A percentile compares a stretch with the other conserved stretches of the same genome.
Conservation (phyloP, 768 basidiomycete genomes). For the Naganishia antarctica region DNA sequence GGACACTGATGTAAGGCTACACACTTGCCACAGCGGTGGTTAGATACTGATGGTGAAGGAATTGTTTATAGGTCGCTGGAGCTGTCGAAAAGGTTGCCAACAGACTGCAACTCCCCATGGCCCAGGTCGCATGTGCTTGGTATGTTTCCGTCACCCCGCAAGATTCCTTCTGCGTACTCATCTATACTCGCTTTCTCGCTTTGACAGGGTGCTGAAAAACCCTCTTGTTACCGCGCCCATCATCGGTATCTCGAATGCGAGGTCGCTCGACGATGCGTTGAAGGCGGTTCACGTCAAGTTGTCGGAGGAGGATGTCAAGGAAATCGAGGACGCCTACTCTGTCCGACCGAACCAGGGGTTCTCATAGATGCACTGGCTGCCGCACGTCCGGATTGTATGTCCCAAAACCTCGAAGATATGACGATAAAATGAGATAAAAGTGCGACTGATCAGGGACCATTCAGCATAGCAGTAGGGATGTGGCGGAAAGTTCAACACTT, state of each 20-base stretch:
- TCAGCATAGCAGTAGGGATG: too few relatives aligned
- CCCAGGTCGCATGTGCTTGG: slow-evolving; percentile 54
- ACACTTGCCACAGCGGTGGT: slow-evolving; percentile 21
- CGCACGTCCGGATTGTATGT: not conserved
- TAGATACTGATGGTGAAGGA: not conserved
- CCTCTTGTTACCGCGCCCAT: slow-evolving; percentile 33
- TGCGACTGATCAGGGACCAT: too few relatives aligned
- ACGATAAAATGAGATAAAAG: too few relatives aligned
- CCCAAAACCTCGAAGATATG: too few relatives aligned
- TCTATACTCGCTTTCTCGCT: too few relatives aligned
- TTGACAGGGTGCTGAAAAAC: slow-evolving; percentile 29
- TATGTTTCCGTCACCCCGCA: not conserved
- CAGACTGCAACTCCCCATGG: slow-evolving; percentile 52
- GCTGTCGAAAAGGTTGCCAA: slow-evolving; percentile 51
- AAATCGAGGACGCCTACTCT: slow-evolving; percentile 30
- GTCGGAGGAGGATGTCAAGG: slow-evolving; percentile 28
- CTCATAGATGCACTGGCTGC: slow-evolving; percentile 8
- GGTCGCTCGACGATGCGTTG: slow-evolving; percentile 26
- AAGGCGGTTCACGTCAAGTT: slow-evolving; percentile 25
- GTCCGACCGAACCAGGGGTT: slow-evolving; percentile 22
- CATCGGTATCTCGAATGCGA: slow-evolving; percentile 27
- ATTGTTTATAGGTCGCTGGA: slow-evolving; percentile 22
- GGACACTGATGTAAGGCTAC: not conserved
- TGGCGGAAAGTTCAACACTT: too few relatives aligned
- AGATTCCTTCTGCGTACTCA: not conserved